phyloP scores from a whole-genome alignment of 2,329 filamentous ascomycete species.

The Sphaerulina musiva region DNA sequence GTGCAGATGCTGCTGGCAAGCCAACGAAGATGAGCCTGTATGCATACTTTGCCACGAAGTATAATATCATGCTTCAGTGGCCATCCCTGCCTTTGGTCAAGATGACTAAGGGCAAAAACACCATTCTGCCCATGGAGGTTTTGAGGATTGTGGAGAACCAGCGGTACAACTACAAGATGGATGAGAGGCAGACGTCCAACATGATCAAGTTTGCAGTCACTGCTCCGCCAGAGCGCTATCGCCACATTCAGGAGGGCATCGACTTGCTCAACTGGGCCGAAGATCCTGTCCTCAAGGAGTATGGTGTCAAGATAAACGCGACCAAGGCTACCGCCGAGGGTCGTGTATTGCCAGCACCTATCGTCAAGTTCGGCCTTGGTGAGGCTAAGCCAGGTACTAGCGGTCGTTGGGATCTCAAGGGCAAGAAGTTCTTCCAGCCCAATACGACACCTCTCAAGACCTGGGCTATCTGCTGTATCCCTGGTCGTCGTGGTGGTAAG shows the following conservation, averaged over 20 bases:
- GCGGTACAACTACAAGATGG: constrained; percentile 53
- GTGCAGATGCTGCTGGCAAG: constrained; percentile 35
- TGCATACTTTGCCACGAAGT: constrained; percentile 50
- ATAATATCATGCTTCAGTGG: constrained; percentile 43
- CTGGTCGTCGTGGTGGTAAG: constrained; percentile 46
- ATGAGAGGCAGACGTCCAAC: constrained; percentile 59
- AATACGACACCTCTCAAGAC: constrained; percentile 55
- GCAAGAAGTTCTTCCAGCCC: constrained; percentile 65
- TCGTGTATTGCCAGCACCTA: constrained; percentile 63
- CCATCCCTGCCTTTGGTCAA: constrained; percentile 51
- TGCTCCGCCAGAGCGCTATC: constrained; percentile 60
- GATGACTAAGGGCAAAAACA: constrained; percentile 48
- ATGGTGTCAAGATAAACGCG: constrained; percentile 63
- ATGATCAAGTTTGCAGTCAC: constrained; percentile 97
- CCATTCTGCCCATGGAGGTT: constrained; percentile 53
- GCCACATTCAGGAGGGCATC: constrained; percentile 63
- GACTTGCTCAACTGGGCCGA: constrained; percentile 57
- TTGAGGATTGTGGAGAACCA: constrained; percentile 50
- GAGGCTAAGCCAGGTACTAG: constrained; percentile 53
- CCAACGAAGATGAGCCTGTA: constrained; percentile 48
- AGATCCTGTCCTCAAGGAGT: constrained; percentile 65
- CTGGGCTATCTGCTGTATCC: constrained; percentile 70
- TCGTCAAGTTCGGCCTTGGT: constrained; percentile 58
- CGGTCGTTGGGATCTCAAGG: constrained; percentile 83
- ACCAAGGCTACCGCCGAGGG: constrained; percentile 60